A percentile compares a stretch with the other conserved stretches of the same genome.
Conservation (phyloP, 148 eudicot species). For the Dianthus caryophyllus region DNA sequence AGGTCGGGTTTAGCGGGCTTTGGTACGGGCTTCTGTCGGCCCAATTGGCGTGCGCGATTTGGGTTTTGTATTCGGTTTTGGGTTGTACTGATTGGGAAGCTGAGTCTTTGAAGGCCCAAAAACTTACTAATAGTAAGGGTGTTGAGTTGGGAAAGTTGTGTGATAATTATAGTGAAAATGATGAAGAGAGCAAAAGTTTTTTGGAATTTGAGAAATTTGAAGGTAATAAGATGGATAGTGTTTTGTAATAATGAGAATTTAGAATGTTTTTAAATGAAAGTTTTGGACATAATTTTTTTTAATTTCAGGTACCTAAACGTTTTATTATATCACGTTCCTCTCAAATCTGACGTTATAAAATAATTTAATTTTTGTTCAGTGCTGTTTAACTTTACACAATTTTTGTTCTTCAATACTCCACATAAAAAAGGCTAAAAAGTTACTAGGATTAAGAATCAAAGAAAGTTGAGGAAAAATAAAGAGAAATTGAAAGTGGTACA, state of each 20-base stretch:
- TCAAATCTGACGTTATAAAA: too few species aligned
- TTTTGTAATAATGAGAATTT: constrained; percentile 1
- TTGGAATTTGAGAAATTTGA: constrained; percentile 20
- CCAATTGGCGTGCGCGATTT: constrained; percentile 63
- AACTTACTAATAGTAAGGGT: constrained; percentile 46
- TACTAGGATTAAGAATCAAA: too few species aligned
- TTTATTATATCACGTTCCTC: too few species aligned
- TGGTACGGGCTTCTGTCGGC: constrained; percentile 90
- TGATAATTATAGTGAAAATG: constrained; percentile 22
- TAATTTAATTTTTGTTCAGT: too few species aligned
- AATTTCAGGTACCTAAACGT: not conserved
- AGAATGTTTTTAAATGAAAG: too few species aligned
- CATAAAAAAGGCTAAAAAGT: too few species aligned
- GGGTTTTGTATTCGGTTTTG: constrained; percentile 51
- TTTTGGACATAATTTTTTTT: not conserved
- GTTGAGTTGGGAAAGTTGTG: constrained; percentile 21
- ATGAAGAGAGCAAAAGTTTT: constrained; percentile 28
- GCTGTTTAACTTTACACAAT: too few species aligned
- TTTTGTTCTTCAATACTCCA: too few species aligned
- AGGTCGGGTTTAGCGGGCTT: constrained; percentile 67
- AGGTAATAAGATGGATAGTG: constrained; percentile 6
- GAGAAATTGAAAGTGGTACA: too few species aligned
- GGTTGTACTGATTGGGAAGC: constrained; percentile 75
- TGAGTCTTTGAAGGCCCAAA: constrained; percentile 60
- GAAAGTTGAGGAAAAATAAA: too few species aligned